Evolutionary conservation across 352 stramenopile species (phyloP).

Genomic region (Blastocystis hominis): DNA sequence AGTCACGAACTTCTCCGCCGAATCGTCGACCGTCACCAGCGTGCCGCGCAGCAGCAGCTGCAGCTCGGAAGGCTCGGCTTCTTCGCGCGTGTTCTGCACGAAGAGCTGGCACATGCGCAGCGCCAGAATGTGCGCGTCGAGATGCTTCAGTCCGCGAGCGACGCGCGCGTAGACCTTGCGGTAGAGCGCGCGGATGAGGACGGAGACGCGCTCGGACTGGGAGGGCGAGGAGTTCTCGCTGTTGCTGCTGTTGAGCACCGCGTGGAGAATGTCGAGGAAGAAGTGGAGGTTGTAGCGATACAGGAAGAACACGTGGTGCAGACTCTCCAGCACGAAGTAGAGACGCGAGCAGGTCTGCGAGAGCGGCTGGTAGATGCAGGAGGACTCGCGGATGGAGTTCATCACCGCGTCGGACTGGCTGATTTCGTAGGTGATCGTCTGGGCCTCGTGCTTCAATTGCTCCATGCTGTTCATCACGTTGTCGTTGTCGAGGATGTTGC

Average conservation of each 20-base stretch:
- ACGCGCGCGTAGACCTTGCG: constrained; percentile 80
- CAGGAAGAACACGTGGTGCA: constrained; percentile 89
- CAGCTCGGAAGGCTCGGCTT: constrained; percentile 66
- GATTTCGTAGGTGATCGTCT: constrained; percentile 83
- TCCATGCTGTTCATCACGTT: constrained; percentile 94
- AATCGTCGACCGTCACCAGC: constrained; percentile 64
- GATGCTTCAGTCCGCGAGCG: constrained; percentile 81
- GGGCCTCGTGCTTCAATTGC: constrained; percentile 90
- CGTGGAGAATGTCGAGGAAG: constrained; percentile 86
- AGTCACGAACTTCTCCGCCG: constrained; percentile 43
- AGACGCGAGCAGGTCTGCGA: constrained; percentile 74
- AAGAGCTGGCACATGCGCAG: constrained; percentile 78
- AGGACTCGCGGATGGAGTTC: constrained; percentile 76
- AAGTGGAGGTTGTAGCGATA: constrained; percentile 97
- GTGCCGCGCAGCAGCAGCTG: constrained; percentile 72
- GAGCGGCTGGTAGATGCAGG: constrained; percentile 86
- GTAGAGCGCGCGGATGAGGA: constrained; percentile 77
- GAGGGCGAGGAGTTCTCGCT: neutral
- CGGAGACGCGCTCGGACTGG: constrained; percentile 62
- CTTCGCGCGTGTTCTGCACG: constrained; percentile 62
- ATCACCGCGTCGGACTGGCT: constrained; percentile 72
- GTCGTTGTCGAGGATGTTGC: constrained; percentile 97
- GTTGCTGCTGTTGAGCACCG: constrained; percentile 69
- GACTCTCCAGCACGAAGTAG: constrained; percentile 81
- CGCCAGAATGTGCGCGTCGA: constrained; percentile 96